Evolutionary conservation across 23 red algal species (phyloP).

Genomic region (Gracilaria vermiculophylla): DNA sequence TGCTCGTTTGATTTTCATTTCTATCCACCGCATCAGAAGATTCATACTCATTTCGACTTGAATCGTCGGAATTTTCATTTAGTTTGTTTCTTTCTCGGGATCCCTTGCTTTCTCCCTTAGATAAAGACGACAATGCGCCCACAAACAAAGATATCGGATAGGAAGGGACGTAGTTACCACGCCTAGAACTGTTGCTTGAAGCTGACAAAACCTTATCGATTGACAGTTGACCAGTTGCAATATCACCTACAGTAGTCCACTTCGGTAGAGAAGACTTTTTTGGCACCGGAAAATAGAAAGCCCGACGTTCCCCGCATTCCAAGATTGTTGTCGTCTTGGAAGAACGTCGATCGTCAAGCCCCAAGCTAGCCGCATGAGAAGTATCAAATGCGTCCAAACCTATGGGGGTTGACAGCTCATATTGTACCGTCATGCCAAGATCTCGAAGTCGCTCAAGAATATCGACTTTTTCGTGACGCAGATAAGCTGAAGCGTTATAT

Average conservation of each 20-base stretch:
- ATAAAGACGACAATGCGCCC: neutral
- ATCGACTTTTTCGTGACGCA: constrained; percentile 70
- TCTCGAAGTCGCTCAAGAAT: constrained; percentile 53
- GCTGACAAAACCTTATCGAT: constrained; percentile 55
- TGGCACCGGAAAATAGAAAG: constrained; percentile 63
- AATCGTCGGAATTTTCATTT: neutral
- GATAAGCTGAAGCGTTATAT: constrained; percentile 48
- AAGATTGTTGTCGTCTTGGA: constrained; percentile 7
- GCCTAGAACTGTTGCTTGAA: neutral
- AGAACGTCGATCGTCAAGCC: constrained; percentile 20
- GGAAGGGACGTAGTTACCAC: constrained; percentile 21
- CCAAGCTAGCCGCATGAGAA: constrained; percentile 52
- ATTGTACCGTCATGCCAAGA: constrained; percentile 30
- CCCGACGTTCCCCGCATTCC: constrained; percentile 55
- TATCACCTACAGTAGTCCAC: constrained; percentile 49
- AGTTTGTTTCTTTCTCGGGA: neutral
- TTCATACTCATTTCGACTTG: neutral
- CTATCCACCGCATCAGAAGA: neutral
- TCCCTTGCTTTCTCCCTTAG: neutral
- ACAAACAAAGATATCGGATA: constrained; percentile 31
- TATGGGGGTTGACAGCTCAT: constrained; percentile 31
- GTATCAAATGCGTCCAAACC: constrained; percentile 53
- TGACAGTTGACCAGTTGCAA: constrained; percentile 28
- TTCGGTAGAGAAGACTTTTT: constrained; percentile 61
- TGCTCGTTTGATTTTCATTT: neutral